These are phyloP conservation scores for Moricandia arvensis DNA, from an alignment of 345 rosid species.

Conservation along the genomic window DNA sequence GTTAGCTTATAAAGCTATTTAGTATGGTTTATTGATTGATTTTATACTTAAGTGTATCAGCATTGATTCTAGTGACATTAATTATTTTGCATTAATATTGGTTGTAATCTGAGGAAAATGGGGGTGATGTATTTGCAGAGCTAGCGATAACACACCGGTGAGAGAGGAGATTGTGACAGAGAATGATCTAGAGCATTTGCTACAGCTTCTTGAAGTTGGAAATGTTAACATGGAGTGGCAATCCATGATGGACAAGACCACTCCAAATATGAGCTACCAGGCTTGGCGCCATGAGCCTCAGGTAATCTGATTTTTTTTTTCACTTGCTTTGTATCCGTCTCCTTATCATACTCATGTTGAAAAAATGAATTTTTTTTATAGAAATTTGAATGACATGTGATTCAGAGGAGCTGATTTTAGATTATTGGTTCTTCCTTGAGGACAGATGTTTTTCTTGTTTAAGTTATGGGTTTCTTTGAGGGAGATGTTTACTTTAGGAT, in stretches of 20 bases:
- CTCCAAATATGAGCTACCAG: conserved; percentile 78
- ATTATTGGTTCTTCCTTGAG: not conserved
- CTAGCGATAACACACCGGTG: conserved; percentile 29
- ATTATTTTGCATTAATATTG: not conserved
- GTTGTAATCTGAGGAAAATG: too few relatives aligned
- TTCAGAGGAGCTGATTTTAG: not conserved
- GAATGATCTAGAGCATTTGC: conserved; percentile 78
- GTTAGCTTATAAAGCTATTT: not conserved
- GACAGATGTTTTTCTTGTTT: not conserved
- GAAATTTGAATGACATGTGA: not conserved
- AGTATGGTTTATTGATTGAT: not conserved
- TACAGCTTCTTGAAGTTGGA: conserved; percentile 68
- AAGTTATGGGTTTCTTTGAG: not conserved
- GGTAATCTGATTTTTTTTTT: conserved; percentile 43
- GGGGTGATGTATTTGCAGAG: conserved; percentile 29
- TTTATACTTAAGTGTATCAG: not conserved
- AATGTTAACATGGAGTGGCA: conserved; percentile 81
- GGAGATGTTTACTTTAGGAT: not conserved
- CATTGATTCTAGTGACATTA: not conserved
- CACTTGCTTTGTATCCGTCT: not conserved
- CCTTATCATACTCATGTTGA: not conserved
- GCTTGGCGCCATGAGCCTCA: conserved; percentile 96
- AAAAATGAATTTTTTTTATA: not conserved
- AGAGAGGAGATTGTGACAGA: conserved; percentile 62
- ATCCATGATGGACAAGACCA: conserved; percentile 71